Base-by-base conservation (phyloP, 192 early-diverging fungal genomes). In the Lunasporangiospora selenospora region DNA sequence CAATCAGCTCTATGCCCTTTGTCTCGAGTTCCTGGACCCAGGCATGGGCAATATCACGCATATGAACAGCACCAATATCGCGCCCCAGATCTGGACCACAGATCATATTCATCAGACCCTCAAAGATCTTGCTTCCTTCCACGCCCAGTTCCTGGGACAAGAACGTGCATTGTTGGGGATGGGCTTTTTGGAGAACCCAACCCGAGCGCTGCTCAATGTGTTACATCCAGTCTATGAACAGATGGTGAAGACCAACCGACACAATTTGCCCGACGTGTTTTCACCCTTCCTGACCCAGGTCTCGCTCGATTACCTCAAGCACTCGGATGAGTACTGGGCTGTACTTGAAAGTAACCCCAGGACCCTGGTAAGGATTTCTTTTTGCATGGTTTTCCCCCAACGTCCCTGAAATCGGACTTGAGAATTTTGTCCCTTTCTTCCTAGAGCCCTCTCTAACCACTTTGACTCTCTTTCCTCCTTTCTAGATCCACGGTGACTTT, bases 401-500 rank as follows among this genome's bases (percentile, higher is more conserved):
- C 19, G 31, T 9, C 26, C 15, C 41, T n/a, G 23, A 19, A 9
- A 15, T 23, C 13, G 26, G 47, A 30, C 13, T 12, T 30, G 26
- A 7, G 29, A 8, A 27, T 21, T 38, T 16, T 49, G 18, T 13
- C 29, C 5, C 6, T 13, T 13, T 13, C 5, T 49, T 57, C 23
- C 30, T 43, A 13, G 2, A 0, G 0, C 6, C 10, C 23, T 12
- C 4, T 32, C 16, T n/a, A 62, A 23, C 3, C 12, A 29, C 47
- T 39, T n/a, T 49, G 5, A 7, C 34, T 18, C 26, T 39, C 3
- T 33, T 53, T 58, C 4, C 29, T 44, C n/a, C 10, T 45, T 36
- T n/a, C 16, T 8, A 73, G 69, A 58, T 73, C 2, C 69, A 73
- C 21, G 53, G 69, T 21, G 69, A 73, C 40, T 73, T 73, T 30